These are phyloP conservation scores for Xerocomus amazonicus DNA, from an alignment of 1,284 basidiomycete species.

Conservation along the genomic window DNA sequence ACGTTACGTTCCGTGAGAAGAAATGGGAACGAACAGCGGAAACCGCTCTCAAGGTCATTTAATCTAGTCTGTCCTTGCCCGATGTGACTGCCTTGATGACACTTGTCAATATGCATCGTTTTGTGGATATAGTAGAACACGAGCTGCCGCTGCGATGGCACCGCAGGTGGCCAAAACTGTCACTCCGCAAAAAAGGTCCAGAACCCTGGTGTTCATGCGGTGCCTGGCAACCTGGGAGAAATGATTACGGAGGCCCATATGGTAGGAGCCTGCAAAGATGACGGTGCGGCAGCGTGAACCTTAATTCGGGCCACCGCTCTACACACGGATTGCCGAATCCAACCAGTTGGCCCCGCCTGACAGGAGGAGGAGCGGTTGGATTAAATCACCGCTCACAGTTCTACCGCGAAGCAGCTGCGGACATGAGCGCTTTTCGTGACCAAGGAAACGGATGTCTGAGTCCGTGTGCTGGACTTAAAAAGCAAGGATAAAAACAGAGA, in stretches of 20 bases:
- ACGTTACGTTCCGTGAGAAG: not conserved
- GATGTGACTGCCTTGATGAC: not conserved
- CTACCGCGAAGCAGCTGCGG: constrained; percentile 28
- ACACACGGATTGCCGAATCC: constrained; percentile 10
- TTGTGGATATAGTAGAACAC: not conserved
- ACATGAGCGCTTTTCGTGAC: constrained; percentile 5
- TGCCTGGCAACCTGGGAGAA: constrained; percentile 21
- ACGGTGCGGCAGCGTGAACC: not conserved
- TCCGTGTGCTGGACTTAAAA: not conserved
- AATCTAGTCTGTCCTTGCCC: not conserved
- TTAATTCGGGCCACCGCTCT: not conserved
- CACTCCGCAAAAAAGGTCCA: constrained; percentile 1
- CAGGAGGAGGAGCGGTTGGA: not conserved
- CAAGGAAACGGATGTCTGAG: constrained; percentile 10
- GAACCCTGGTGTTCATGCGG: constrained; percentile 2
- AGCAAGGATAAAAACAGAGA: no score
- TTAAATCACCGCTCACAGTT: constrained; percentile 8
- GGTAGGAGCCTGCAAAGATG: not conserved
- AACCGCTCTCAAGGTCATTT: not conserved
- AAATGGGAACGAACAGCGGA: not conserved
- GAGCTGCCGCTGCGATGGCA: constrained; percentile 1
- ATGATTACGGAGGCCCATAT: constrained; percentile 1
- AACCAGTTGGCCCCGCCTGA: no score
- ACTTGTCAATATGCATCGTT: not conserved
- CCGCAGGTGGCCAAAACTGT: constrained; percentile 1